Evolutionary conservation across 192 early-diverging fungal genomes (phyloP), one percentile per base, ranked within the genome.

Genomic region (Coemansia sp.): DNA sequence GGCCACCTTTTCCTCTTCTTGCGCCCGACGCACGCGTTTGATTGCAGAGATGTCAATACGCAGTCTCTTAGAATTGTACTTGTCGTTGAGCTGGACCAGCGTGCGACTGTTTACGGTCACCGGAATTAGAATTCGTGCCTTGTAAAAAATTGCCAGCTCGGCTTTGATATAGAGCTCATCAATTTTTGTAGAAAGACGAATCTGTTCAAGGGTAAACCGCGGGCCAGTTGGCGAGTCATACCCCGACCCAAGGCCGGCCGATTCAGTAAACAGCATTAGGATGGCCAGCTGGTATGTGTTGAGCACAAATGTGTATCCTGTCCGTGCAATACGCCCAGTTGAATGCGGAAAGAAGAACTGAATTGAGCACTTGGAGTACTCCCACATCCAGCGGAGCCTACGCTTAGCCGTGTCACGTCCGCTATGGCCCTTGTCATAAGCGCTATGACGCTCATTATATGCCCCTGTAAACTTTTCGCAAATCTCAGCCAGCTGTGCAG

Each of bases 211-310:
- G 1, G 87, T 83, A 24, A 63, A 44, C 48, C 15, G 4, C 13
- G 18, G 55, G 8, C 43, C 55, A 12, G 14, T 18, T 14, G 34
- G 34, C n/a, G 55, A 14, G 21, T 30, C 45, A 68, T 87, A 92
- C 6, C 77, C 71, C 13, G 82, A 71, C 34, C 50, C 63, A 2
- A 46, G 46, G 5, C 55, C 43, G 13, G 38, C 33, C 2, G 24
- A 2, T 1, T 50, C 63, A 53, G 94, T 95, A 74, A 89, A 98
- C 66, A 91, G 87, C 23, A 91, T 71, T 22, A 98, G 81, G 10
- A 98, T 85, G 18, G 88, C 90, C 87, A 95, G 91, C 71, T 98
- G 94, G 66, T 87, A 95, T 0, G 87, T 85, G n/a, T 89, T 91
- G 4, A 88, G 83, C 65, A 86, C 37, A 22, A 78, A 48, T 11